Evolutionary conservation across 1,284 basidiomycete species (phyloP).

Genomic region (Apiotrichum siamense): DNA sequence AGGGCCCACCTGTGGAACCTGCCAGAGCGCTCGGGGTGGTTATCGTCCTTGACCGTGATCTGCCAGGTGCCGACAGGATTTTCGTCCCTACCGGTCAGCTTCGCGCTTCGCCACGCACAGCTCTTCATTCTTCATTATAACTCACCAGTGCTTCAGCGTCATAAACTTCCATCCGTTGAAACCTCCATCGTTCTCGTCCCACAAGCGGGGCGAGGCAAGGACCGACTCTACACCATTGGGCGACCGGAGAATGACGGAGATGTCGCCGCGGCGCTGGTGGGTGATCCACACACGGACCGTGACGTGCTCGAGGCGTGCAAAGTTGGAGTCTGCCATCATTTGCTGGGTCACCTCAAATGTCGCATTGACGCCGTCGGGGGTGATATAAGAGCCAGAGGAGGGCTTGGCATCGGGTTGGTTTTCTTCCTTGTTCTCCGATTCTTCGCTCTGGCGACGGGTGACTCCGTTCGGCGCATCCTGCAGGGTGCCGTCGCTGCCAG

Average conservation of each 20-base stretch:
- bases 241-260: slow-evolving; percentile 82
- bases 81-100: slow-evolving; percentile 65
- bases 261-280: slow-evolving; percentile 80
- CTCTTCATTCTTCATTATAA: slow-evolving; percentile 6
- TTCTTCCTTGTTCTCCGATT: too few species aligned
- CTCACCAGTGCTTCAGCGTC: slow-evolving; percentile 95
- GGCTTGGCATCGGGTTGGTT: slow-evolving; percentile 7
- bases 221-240: slow-evolving; percentile 83
- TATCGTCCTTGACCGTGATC: slow-evolving; percentile 74
- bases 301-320: slow-evolving; percentile 86
- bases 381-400: slow-evolving; percentile 51
- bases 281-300: slow-evolving; percentile 90
- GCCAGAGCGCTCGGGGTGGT: slow-evolving; percentile 59
- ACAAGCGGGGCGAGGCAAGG: slow-evolving; percentile 65
- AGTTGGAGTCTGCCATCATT: slow-evolving; percentile 67
- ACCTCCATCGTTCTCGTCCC: slow-evolving; percentile 65
- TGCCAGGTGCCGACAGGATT: slow-evolving; percentile 89
- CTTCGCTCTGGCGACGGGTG: too few species aligned
- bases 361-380: slow-evolving; percentile 61
- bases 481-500: too few species aligned
- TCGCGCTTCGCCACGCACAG: neutral
- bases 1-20: slow-evolving; percentile 87
- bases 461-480: too few species aligned
- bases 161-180: slow-evolving; percentile 96
- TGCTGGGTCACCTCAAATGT: slow-evolving; percentile 65